Evolutionary conservation across 257 asterid species (phyloP), one percentile per base, ranked within the genome.

Genomic region (Nicotiana noctiflora): DNA sequence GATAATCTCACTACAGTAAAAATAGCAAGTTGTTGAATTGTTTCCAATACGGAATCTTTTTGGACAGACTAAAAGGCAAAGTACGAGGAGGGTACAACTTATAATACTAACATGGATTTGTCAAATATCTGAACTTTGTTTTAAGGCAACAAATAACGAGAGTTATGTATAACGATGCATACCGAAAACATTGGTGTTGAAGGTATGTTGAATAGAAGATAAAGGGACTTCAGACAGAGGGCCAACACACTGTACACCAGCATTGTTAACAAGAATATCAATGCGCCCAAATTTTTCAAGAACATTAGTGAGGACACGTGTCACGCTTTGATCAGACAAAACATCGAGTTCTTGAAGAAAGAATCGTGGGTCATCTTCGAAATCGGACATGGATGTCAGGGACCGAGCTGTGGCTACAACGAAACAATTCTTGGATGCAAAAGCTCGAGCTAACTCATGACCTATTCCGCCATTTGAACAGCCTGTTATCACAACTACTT

Each of bases 351-450:
- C 88, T 25, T 90, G 96, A 32, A 88, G 89, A 82, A 89, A 90
- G 87, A 93, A 93, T 44, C 96, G 84, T 5, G 92, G 89, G 82
- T 95, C 94, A 12, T 82, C 76, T 32, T 85, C 81, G 21, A 95
- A 79, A 81, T 95, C 95, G 29, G 92, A 85, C 81, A 95, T 79
- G 83, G 99, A 88, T 51, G 91, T 70, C 46, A 86, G 84, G 2
- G 93, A 87, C 14, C 98, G 93, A 62, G 99, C 98, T 2, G 99
- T 95, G 80, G 99, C 93, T 40, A 93, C 97, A 9, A 95, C 99
- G 1, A 87, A 86, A 89, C 97, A 95, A 80, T 87, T 88, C 62
- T 91, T 88, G 34, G 88, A 77, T 56, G 97, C 98, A 80, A 95
- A 95, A 56, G 89, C 98, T 53, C 81, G 88, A 52, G 98, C 97